Conservation (phyloP, 2,329 filamentous ascomycete genomes). For the Fusarium sp. region DNA sequence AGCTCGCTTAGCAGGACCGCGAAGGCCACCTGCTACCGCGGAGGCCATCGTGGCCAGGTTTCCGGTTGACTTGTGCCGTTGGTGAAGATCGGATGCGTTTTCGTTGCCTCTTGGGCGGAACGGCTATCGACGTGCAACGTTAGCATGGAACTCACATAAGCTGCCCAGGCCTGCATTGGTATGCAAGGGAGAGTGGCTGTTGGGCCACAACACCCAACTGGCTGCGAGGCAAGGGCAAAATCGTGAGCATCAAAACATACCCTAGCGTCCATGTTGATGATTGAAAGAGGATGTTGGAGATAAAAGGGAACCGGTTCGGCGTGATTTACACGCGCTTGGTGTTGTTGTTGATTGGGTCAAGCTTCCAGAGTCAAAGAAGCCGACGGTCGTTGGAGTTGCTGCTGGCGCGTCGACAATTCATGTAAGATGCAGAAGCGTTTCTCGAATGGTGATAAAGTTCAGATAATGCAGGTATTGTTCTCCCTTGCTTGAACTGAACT, state of each 20-base stretch:
- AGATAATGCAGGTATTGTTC: conserved; percentile 1
- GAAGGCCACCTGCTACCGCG: conserved; percentile 44
- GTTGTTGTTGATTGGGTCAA: conserved; percentile 10
- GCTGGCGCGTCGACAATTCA: conserved; percentile 32
- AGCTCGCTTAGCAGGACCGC: conserved; percentile 73
- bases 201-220: background rate
- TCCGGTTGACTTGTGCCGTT: conserved; percentile 84
- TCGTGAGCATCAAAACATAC: conserved; percentile 41
- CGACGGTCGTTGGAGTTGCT: conserved; percentile 21
- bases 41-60: conserved; percentile 55
- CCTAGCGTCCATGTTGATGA: conserved; percentile 49
- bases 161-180: conserved; percentile 6
- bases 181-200: conserved; percentile 31
- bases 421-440: conserved; percentile 32
- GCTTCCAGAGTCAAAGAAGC: conserved; percentile 21
- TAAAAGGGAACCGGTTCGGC: conserved; percentile 23
- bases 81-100: conserved; percentile 69
- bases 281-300: conserved; percentile 23
- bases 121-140: conserved; percentile 46
- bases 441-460: conserved; percentile 13
- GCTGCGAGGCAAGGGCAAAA: background rate
- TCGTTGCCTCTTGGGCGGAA: conserved; percentile 60
- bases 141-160: conserved; percentile 21
- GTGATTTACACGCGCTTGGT: conserved; percentile 37
- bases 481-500: background rate